Conservation (phyloP, 2,329 filamentous ascomycete genomes). For the Cytospora piceicola region DNA sequence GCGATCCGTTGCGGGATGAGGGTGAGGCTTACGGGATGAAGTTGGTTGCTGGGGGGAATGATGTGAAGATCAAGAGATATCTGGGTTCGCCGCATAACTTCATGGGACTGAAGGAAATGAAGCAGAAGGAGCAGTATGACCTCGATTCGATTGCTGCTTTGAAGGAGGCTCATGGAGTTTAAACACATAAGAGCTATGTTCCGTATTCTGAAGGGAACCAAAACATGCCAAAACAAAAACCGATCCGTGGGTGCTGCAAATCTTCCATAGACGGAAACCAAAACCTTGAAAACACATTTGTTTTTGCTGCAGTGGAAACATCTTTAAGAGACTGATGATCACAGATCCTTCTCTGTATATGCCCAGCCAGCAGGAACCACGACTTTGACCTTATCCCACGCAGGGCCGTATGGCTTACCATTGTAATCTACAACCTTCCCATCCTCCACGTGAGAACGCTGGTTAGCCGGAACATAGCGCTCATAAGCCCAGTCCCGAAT, state of each 20-base stretch:
- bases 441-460: slow-evolving; percentile 20
- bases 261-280: neutral
- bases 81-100: slow-evolving; percentile 45
- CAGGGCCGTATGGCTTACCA: slow-evolving; percentile 11
- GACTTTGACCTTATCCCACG: slow-evolving; percentile 19
- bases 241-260: no score
- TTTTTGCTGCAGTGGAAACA: neutral
- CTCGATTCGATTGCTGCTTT: slow-evolving; percentile 39
- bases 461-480: slow-evolving; percentile 5
- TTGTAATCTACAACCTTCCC: slow-evolving; percentile 22
- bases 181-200: neutral
- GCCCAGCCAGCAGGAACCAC: slow-evolving; percentile 16
- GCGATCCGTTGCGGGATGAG: slow-evolving; percentile 46
- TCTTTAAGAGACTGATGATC: neutral
- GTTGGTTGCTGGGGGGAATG: slow-evolving; percentile 42
- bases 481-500: slow-evolving; percentile 25
- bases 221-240: no score
- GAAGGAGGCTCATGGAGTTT: slow-evolving; percentile 38
- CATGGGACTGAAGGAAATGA: slow-evolving; percentile 37
- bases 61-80: slow-evolving; percentile 44
- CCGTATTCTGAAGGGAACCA: neutral
- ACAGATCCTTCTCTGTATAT: slow-evolving; percentile 15
- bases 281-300: neutral
- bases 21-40: slow-evolving; percentile 46
- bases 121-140: slow-evolving; percentile 41